These are phyloP conservation scores for Rhodotorula sp. DNA, from an alignment of 1,284 basidiomycete genomes.

Conservation along the genomic window DNA sequence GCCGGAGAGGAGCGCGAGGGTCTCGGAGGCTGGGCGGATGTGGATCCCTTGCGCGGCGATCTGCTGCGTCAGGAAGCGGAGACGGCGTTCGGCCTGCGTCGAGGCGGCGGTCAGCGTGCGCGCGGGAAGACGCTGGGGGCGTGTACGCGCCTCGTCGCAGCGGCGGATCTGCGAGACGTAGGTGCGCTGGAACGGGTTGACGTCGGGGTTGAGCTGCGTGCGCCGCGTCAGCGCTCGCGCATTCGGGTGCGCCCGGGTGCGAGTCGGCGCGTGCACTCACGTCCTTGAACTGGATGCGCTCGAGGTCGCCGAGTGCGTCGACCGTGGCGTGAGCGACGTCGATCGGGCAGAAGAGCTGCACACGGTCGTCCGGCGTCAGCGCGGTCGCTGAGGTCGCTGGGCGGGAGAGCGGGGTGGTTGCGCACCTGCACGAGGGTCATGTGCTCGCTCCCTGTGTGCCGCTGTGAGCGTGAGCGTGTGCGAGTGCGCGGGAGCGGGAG, in stretches of 20 bases:
- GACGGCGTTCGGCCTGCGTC: constrained; percentile 92
- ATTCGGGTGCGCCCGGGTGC: too few species aligned
- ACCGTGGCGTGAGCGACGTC: constrained; percentile 98
- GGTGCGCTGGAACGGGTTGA: constrained; percentile 97
- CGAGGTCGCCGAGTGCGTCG: constrained; percentile 89
- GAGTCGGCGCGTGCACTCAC: constrained; percentile 54
- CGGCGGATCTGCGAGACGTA: constrained; percentile 89
- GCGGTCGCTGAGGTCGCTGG: not conserved
- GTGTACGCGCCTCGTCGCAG: constrained; percentile 30
- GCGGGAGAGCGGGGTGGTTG: not conserved
- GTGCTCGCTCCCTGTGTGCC: constrained; percentile 35
- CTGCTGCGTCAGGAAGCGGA: constrained; percentile 84
- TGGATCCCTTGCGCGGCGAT: constrained; percentile 77
- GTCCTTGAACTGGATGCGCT: constrained; percentile 97
- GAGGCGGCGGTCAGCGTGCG: too few species aligned
- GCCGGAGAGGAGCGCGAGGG: constrained; percentile 70
- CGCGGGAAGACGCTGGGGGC: not conserved
- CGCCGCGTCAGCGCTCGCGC: not conserved
- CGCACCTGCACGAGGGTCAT: constrained; percentile 39
- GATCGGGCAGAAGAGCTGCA: constrained; percentile 91
- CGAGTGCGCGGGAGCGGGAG: not conserved
- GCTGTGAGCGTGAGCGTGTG: not conserved
- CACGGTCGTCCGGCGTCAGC: not conserved
- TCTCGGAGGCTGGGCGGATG: constrained; percentile 55
- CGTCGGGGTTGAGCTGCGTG: constrained; percentile 79